These are phyloP conservation scores for Diversispora eburnea DNA, from an alignment of 192 early-diverging fungal genomes.

Conservation along the genomic window DNA sequence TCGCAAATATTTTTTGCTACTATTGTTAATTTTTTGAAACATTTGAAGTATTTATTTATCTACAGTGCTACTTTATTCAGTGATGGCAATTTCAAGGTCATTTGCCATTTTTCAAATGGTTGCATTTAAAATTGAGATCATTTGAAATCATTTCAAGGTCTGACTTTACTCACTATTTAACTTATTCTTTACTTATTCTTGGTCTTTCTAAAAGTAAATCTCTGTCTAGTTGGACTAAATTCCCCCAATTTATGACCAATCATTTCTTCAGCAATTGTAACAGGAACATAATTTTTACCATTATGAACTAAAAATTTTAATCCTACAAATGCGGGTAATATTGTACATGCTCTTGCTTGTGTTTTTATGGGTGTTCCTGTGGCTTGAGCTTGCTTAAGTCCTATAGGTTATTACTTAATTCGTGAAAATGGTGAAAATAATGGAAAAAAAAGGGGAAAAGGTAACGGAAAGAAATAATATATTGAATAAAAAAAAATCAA, in stretches of 20 bases:
- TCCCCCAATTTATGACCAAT: slow-evolving; percentile 93
- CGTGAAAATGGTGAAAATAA: not conserved
- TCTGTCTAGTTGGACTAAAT: slow-evolving; percentile 86
- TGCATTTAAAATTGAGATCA: too few relatives aligned
- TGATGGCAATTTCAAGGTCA: too few relatives aligned
- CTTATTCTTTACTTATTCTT: slow-evolving; percentile 59
- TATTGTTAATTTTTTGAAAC: too few relatives aligned
- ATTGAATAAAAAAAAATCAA: not conserved
- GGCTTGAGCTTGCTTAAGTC: slow-evolving; percentile 58
- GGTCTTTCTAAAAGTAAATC: slow-evolving; percentile 74
- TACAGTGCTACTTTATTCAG: too few relatives aligned
- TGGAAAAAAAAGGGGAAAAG: not conserved
- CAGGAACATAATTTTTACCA: slow-evolving; percentile 83
- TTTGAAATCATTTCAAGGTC: too few relatives aligned
- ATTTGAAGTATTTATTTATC: too few relatives aligned
- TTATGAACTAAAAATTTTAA: slow-evolving; percentile 90
- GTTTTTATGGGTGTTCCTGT: slow-evolving; percentile 66
- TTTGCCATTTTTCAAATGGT: too few relatives aligned
- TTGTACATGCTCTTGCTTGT: slow-evolving; percentile 77
- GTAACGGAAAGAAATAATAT: not conserved
- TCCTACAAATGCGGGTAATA: slow-evolving; percentile 87
- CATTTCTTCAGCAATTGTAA: slow-evolving; percentile 88
- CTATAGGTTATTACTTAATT: slow-evolving; percentile 38
- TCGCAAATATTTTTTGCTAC: too few relatives aligned
- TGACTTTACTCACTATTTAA: too few relatives aligned